These are phyloP conservation scores for Onygenales sp. DNA, from an alignment of 2,329 filamentous ascomycete genomes.

Conservation along the genomic window DNA sequence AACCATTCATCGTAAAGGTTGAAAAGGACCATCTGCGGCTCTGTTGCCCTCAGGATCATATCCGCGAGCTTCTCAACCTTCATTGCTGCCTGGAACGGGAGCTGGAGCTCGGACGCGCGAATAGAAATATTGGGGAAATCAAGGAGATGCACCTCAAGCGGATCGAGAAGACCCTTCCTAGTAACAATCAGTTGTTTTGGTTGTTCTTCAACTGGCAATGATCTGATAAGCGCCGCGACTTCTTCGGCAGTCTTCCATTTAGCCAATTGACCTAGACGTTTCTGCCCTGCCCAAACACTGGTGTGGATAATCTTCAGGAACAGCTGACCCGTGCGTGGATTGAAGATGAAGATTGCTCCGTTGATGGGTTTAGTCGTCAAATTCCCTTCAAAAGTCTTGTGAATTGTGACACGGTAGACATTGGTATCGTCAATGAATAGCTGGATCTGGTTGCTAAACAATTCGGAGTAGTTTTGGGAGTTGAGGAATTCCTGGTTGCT, in stretches of 20 bases:
- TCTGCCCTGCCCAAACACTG: slow-evolving; percentile 97
- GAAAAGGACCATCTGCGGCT: slow-evolving; percentile 99
- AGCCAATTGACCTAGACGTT: slow-evolving; percentile 93
- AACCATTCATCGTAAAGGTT: slow-evolving; percentile 98
- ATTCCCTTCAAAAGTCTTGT: slow-evolving; percentile 99
- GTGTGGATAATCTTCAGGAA: slow-evolving; percentile 99
- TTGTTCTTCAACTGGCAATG: slow-evolving; percentile 92
- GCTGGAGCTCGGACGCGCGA: slow-evolving; percentile 86
- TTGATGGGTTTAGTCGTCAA: slow-evolving; percentile 99
- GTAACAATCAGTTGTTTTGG: slow-evolving; percentile 98
- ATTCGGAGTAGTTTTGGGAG: slow-evolving; percentile 97
- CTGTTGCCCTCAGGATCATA: slow-evolving; percentile 95
- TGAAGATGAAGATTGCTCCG: slow-evolving; percentile 99
- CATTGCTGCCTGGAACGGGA: slow-evolving; percentile 99
- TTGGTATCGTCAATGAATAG: slow-evolving; percentile 99
- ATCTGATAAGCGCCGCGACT: slow-evolving; percentile 94
- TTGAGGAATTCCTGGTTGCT: slow-evolving; percentile 99
- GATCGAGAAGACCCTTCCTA: slow-evolving; percentile 91
- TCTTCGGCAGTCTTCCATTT: slow-evolving; percentile 99
- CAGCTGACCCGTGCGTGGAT: slow-evolving; percentile 91
- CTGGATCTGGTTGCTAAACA: slow-evolving; percentile 98
- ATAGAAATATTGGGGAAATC: slow-evolving; percentile 99
- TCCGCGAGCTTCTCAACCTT: slow-evolving; percentile 99
- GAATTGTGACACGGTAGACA: slow-evolving; percentile 97
- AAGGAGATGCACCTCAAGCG: slow-evolving; percentile 89